A percentile compares a stretch with the other conserved stretches of the same genome.
Conservation (phyloP, 2,329 filamentous ascomycete genomes). For the Nannizziopsis barbatae region DNA sequence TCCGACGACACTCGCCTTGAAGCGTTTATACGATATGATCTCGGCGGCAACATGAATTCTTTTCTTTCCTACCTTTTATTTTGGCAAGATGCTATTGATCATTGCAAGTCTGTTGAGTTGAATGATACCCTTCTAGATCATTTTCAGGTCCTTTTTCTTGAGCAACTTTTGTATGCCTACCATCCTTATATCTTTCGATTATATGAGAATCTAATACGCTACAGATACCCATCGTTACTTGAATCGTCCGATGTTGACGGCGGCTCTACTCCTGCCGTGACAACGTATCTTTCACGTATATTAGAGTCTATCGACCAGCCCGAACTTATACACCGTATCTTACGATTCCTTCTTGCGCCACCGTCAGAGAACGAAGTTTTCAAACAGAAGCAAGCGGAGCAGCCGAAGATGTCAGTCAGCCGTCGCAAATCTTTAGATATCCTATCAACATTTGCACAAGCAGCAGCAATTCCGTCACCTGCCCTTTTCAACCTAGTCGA, state of each 20-base stretch:
- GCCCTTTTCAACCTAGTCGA: slow-evolving; percentile 89
- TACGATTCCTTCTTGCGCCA: slow-evolving; percentile 81
- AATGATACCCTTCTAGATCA: slow-evolving; percentile 89
- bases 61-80: slow-evolving; percentile 92
- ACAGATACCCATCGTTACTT: slow-evolving; percentile 81
- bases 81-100: slow-evolving; percentile 96
- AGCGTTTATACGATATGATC: slow-evolving; percentile 66
- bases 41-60: slow-evolving; percentile 77
- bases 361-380: slow-evolving; percentile 39
- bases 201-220: neutral
- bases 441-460: slow-evolving; percentile 64
- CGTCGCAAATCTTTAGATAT: slow-evolving; percentile 84
- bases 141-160: slow-evolving; percentile 91
- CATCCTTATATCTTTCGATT: slow-evolving; percentile 12
- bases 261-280: slow-evolving; percentile 87
- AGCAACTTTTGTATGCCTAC: slow-evolving; percentile 65
- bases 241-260: slow-evolving; percentile 96
- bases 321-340: slow-evolving; percentile 85
- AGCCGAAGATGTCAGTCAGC: slow-evolving; percentile 47
- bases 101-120: slow-evolving; percentile 84
- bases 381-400: slow-evolving; percentile 41
- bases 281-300: slow-evolving; percentile 85
- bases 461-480: slow-evolving; percentile 66
- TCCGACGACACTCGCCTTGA: slow-evolving; percentile 72
- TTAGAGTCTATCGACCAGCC: slow-evolving; percentile 85